A percentile compares a stretch with the other conserved stretches of the same genome.
Conservation (phyloP, 257 asterid species). For the Petunia secreta region DNA sequence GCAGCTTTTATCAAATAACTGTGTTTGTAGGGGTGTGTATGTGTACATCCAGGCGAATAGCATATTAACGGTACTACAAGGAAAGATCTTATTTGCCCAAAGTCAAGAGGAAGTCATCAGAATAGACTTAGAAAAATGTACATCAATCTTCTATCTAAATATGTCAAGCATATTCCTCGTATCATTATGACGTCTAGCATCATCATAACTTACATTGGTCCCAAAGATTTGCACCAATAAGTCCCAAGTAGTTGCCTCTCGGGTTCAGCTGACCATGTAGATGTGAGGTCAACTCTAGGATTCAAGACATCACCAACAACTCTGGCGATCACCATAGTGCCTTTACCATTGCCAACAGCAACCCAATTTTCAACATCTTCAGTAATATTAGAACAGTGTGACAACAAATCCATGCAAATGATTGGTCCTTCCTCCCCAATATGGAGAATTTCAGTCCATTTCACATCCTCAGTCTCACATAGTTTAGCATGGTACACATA, state of each 20-base stretch:
- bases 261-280: conserved; percentile 88
- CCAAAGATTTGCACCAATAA: conserved; percentile 83
- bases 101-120: background rate
- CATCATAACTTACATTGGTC: conserved; percentile 53
- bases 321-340: conserved; percentile 62
- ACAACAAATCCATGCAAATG: conserved; percentile 80
- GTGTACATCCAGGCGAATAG: background rate
- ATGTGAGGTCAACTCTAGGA: conserved; percentile 50
- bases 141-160: conserved; percentile 12
- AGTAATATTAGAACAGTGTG: conserved; percentile 45
- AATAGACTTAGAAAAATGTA: background rate
- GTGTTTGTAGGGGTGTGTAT: background rate
- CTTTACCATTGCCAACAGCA: conserved; percentile 97
- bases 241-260: conserved; percentile 91
- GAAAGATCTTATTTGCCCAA: background rate
- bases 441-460: conserved; percentile 78
- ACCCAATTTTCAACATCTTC: conserved; percentile 70
- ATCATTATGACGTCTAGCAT: conserved; percentile 1
- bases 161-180: background rate
- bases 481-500: conserved; percentile 69
- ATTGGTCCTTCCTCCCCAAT: conserved; percentile 70
- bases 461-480: conserved; percentile 45
- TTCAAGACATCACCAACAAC: conserved; percentile 54
- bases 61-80: background rate
- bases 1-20: background rate